These are phyloP conservation scores for Saccharomycopsis fermentans DNA, from an alignment of 805 yeast species.

Conservation along the genomic window DNA sequence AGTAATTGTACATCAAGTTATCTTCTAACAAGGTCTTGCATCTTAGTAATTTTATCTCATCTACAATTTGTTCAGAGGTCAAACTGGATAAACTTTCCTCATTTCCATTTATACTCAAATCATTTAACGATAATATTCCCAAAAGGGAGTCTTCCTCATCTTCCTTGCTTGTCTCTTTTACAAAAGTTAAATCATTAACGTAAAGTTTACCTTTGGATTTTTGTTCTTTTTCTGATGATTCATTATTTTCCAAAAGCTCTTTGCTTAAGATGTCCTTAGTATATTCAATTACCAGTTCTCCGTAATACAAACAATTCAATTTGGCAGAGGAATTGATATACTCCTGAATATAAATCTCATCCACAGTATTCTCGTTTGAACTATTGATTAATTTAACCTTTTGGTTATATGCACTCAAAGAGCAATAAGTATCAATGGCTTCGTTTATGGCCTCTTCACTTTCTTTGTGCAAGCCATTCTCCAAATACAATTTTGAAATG, in stretches of 20 bases:
- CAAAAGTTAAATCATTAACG: conserved; percentile 1
- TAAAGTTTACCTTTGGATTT: not conserved
- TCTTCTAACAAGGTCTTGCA: conserved; percentile 12
- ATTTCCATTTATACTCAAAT: conserved; percentile 3
- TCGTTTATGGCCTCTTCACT: conserved; percentile 66
- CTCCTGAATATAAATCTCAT: not conserved
- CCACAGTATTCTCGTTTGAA: not conserved
- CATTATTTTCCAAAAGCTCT: not conserved
- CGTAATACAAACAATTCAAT: not conserved
- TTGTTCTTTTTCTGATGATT: not conserved
- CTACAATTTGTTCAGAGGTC: not conserved
- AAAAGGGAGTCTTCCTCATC: not conserved
- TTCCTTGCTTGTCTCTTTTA: not conserved
- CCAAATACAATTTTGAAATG: conserved; percentile 54
- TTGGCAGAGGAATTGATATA: not conserved
- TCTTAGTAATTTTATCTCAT: conserved; percentile 2
- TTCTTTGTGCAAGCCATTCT: conserved; percentile 44
- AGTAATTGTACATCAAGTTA: conserved; percentile 11
- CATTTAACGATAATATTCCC: not conserved
- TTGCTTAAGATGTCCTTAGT: not conserved
- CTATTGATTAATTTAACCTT: not conserved
- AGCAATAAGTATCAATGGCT: conserved; percentile 36
- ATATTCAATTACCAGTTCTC: not conserved
- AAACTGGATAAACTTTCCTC: conserved; percentile 5
- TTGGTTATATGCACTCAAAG: not conserved